phyloP scores from a whole-genome alignment of 1,284 basidiomycete species.

The Phaffia rhodozyma region DNA sequence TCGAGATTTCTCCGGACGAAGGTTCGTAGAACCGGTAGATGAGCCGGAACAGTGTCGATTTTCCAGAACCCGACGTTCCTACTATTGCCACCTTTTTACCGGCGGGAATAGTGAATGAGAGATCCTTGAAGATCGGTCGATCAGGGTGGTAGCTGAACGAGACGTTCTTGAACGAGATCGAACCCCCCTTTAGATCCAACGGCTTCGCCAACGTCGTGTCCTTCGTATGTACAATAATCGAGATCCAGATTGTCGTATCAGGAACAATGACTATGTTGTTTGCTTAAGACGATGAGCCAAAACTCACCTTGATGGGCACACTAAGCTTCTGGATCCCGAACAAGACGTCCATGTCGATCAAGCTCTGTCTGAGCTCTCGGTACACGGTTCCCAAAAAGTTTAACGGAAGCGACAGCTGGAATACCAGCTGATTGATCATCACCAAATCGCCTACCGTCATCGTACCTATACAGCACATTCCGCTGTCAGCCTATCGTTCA shows the following conservation, averaged over 20 bases:
- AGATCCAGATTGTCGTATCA: background rate
- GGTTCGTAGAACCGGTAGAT: slow-evolving; percentile 93
- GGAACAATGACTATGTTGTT: background rate
- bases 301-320: slow-evolving; percentile 51
- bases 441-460: slow-evolving; percentile 98
- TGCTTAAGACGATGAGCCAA: background rate
- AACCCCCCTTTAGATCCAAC: slow-evolving; percentile 61
- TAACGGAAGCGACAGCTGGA: slow-evolving; percentile 87
- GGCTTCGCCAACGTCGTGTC: slow-evolving; percentile 58
- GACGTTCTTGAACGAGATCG: slow-evolving; percentile 87
- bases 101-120: slow-evolving; percentile 86
- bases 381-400: slow-evolving; percentile 97
- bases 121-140: slow-evolving; percentile 75
- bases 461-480: slow-evolving; percentile 46
- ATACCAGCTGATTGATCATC: slow-evolving; percentile 98
- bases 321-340: slow-evolving; percentile 84
- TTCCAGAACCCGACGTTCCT: slow-evolving; percentile 94
- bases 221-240: slow-evolving; percentile 30
- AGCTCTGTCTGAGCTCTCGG: slow-evolving; percentile 84
- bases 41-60: slow-evolving; percentile 89
- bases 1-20: slow-evolving; percentile 58
- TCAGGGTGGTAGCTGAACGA: slow-evolving; percentile 80
- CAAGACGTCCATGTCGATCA: slow-evolving; percentile 92
- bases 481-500: no score
- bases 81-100: slow-evolving; percentile 95